These are phyloP conservation scores for Ceratocystis cacaofunesta DNA, from an alignment of 2,329 filamentous ascomycete genomes.

Conservation along the genomic window DNA sequence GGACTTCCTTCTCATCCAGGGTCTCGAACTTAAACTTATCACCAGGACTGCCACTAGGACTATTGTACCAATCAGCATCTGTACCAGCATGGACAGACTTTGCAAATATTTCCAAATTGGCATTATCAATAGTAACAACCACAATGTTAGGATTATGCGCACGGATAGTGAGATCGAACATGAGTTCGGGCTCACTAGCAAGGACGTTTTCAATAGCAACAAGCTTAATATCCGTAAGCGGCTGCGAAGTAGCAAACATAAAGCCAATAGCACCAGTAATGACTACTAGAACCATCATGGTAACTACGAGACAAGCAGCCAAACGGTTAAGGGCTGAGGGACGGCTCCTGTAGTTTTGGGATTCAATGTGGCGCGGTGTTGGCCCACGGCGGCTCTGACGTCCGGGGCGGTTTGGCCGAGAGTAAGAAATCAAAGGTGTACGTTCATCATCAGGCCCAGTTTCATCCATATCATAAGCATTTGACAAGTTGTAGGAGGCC, in stretches of 20 bases:
- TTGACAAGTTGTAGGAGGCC: conserved; percentile 43
- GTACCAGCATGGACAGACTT: conserved; percentile 80
- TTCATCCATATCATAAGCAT: conserved; percentile 67
- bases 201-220: conserved; percentile 76
- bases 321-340: conserved; percentile 55
- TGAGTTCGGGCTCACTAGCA: conserved; percentile 85
- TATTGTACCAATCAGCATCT: conserved; percentile 45
- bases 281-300: conserved; percentile 64
- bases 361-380: conserved; percentile 54
- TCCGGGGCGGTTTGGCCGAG: conserved; percentile 29
- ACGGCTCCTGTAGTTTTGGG: conserved; percentile 49
- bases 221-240: conserved; percentile 64
- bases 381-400: conserved; percentile 37
- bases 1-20: conserved; percentile 5
- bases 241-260: conserved; percentile 81
- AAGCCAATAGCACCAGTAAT: conserved; percentile 77
- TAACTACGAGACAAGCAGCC: conserved; percentile 76
- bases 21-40: not conserved
- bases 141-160: conserved; percentile 91
- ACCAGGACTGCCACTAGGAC: conserved; percentile 20
- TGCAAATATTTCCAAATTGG: conserved; percentile 86
- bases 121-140: conserved; percentile 67
- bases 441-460: conserved; percentile 71
- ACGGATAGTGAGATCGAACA: conserved; percentile 78
- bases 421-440: conserved; percentile 59